Evolutionary conservation across 2,329 filamentous ascomycete genomes (phyloP), one percentile per base, ranked within the genome.

Genomic region (Chrysoporthe deuterocubensis): DNA sequence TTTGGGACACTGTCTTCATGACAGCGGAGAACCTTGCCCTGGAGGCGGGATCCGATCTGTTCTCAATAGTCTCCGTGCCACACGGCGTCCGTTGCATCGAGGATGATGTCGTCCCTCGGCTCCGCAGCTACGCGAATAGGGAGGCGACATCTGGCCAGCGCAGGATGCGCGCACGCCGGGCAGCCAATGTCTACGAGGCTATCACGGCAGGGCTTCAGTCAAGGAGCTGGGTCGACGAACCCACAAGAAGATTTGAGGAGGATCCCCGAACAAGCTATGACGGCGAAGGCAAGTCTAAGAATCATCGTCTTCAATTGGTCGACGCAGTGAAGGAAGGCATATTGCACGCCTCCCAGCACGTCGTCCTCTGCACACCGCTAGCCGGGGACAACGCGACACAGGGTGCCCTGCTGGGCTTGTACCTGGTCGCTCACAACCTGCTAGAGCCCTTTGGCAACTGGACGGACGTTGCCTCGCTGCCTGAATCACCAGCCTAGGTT

Each of bases 1-100:
- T 46, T 8, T 65, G 63, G 63, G 63, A 65, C 6, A 40, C 32
- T 3, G 54, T 62, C 14, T 40, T 62, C 14, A 18, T 62, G 26
- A 50, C 44, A 11, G 44, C 32, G 21, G 60, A 40, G 32, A 56
- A 37, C 26, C 14, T 37, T 21, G 26, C 13, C 16, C 16, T n/a
- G 52, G 32, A 37, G 16, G 34, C 32, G 6, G 26, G 32, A 7
- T 18, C 32, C 52, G 32, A 56, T 26, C 52, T 56, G 16, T 56
- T 56, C 52, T 16, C 26, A 2, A 37, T 18, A 7, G 14, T 56
- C 52, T 18, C 32, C 3, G 52, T 56, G 14, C 52, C 52, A 16
- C 52, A n/a, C 26, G 52, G 32, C 16, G 52, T 56, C 32, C 52
- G 26, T 26, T 2, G 52, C 14, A n/a, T 56, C 52, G 7, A 56